Evolutionary conservation across 176 grass and related monocot genomes (phyloP).

Genomic region (Melocanna baccifera): DNA sequence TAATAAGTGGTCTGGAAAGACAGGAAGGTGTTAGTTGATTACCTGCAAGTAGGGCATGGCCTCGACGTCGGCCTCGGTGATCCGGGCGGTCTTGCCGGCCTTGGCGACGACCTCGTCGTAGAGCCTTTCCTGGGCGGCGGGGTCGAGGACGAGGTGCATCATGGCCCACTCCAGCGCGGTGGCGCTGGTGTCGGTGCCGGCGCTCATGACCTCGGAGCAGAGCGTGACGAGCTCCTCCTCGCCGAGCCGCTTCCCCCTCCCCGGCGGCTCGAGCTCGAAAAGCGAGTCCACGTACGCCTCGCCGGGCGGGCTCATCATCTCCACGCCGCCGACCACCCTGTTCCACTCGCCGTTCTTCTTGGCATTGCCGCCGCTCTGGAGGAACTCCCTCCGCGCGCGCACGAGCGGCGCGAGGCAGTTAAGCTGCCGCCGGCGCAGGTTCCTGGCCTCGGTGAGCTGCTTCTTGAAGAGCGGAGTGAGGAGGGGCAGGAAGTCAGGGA

Average conservation of each 20-base stretch:
- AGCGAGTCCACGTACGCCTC: conserved; percentile 97
- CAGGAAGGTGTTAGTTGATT: not conserved
- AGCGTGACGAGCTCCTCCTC: conserved; percentile 91
- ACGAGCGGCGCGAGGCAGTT: conserved; percentile 71
- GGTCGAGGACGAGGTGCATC: conserved; percentile 83
- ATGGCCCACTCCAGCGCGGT: conserved; percentile 87
- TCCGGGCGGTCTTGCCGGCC: conserved; percentile 47
- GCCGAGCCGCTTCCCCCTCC: conserved; percentile 56
- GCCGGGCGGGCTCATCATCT: conserved; percentile 77
- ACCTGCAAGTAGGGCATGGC: conserved; percentile 78
- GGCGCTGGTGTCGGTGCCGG: conserved; percentile 91
- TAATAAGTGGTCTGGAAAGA: not conserved
- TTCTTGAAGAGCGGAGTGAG: conserved; percentile 75
- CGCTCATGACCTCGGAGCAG: conserved; percentile 98
- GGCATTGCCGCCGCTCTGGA: conserved; percentile 41
- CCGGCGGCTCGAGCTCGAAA: conserved; percentile 72
- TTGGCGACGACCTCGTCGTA: conserved; percentile 60
- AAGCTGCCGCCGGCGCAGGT: conserved; percentile 63
- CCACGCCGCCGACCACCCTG: conserved; percentile 23
- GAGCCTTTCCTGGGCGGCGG: conserved; percentile 55
- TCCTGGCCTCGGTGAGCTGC: conserved; percentile 54
- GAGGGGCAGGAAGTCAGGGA: conserved; percentile 79
- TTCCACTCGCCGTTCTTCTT: not conserved
- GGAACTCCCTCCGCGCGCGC: conserved; percentile 57
- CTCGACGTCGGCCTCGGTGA: conserved; percentile 88